Evolutionary conservation across 2,329 filamentous ascomycete genomes (phyloP), one percentile per base, ranked within the genome.

Genomic region (Penicillium sp.): DNA sequence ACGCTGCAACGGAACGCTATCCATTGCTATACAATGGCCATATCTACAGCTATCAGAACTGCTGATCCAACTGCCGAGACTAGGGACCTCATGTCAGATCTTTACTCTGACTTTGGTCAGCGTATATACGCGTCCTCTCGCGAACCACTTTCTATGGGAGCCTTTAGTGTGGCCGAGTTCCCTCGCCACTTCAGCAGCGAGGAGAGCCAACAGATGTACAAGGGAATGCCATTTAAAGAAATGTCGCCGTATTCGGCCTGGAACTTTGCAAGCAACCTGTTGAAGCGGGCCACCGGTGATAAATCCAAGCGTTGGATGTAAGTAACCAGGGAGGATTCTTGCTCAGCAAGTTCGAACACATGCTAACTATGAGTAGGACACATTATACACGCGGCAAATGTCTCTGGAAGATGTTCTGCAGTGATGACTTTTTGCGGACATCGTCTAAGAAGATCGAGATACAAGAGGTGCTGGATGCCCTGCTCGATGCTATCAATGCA

Each of bases 1-100:
- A 85, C 84, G 48, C 83, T 89, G 56, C 90, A 96, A 70, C 84
- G 90, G 31, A 85, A 85, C 64, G 87, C 90, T 1, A 92, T 96
- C 43, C 90, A 96, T 70, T 93, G 90, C 68, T 90, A 89, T 63
- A 77, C 82, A 3, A 88, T 89, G 85, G 86, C 88, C 7, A 77
- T 87, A 39, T 83, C 86, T 16, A 79, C 82, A 43, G 83, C 85
- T 13, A 77, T 84, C 54, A 79, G 83, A 43, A 79, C 77, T 16
- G 82, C 81, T 2, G 82, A 86, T 45, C 72, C 79, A 29, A 76
- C 78, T 7, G 70, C 78, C 42, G 81, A 84, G 50, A 83, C 79
- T 2, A 75, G 78, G 8, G 75, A 74, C 34, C 83, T 83, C 57
- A 74, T 89, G 31, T 83, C 85, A 2, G 85, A 88, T 48, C 78